These are phyloP conservation scores for Stylonectria norvegica DNA, from an alignment of 2,329 filamentous ascomycete species.

Conservation along the genomic window DNA sequence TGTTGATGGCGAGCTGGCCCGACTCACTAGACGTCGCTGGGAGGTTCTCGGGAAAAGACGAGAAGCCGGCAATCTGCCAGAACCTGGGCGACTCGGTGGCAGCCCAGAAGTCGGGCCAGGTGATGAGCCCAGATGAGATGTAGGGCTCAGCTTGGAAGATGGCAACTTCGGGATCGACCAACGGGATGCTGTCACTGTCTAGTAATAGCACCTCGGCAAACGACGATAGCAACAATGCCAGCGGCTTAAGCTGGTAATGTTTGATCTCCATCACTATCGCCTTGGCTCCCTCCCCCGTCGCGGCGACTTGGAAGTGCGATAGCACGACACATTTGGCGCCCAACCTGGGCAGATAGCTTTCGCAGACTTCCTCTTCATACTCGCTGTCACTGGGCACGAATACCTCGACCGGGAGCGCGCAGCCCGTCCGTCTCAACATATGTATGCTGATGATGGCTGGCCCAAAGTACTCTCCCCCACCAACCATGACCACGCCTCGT, in stretches of 20 bases:
- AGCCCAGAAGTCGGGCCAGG: constrained; percentile 10
- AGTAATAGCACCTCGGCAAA: constrained; percentile 9
- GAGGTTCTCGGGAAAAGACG: constrained; percentile 4
- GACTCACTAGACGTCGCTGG: constrained; percentile 7
- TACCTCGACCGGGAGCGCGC: constrained; percentile 8
- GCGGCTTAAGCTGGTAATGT: constrained; percentile 10
- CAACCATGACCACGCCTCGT: constrained; percentile 11
- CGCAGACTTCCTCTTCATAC: constrained; percentile 8
- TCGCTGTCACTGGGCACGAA: constrained; percentile 7
- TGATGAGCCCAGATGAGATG: constrained; percentile 3
- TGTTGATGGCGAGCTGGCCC: constrained; percentile 9
- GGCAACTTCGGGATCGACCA: constrained; percentile 4
- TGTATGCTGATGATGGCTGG: constrained; percentile 11
- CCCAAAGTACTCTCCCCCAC: constrained; percentile 12
- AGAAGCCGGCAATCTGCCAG: constrained; percentile 8
- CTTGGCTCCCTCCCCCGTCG: too few relatives aligned
- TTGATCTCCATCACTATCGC: constrained; percentile 2
- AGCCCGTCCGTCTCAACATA: constrained; percentile 10
- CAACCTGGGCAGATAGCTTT: constrained; percentile 6
- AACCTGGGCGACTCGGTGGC: constrained; percentile 9
- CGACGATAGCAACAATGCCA: constrained; percentile 7
- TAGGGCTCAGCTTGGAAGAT: constrained; percentile 10
- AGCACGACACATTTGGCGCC: constrained; percentile 10
- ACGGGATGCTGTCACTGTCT: constrained; percentile 12
- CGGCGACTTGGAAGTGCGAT: background rate